Conservation (phyloP, 805 yeast genomes). For the Metschnikowia anglica region DNA sequence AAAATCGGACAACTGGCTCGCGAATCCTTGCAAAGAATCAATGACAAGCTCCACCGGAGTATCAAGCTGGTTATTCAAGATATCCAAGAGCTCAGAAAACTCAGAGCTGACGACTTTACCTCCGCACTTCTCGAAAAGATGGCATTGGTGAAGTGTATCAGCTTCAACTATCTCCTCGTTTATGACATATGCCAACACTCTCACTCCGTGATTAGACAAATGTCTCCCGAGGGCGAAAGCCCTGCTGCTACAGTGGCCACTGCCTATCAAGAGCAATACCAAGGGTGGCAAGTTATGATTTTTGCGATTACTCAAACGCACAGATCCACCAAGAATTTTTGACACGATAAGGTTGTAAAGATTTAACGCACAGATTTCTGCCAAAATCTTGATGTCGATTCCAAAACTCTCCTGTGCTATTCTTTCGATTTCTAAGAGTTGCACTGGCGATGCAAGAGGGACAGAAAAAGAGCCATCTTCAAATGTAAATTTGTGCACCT, state of each 20-base stretch:
- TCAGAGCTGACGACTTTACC: slow-evolving; percentile 56
- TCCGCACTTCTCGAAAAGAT: slow-evolving; percentile 58
- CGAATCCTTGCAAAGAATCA: slow-evolving; percentile 86
- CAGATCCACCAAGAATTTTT: slow-evolving; percentile 63
- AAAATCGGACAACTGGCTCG: slow-evolving; percentile 63
- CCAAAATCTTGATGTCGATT: slow-evolving; percentile 45
- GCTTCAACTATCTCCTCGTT: slow-evolving; percentile 40
- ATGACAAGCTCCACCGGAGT: slow-evolving; percentile 77
- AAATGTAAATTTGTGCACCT: slow-evolving; percentile 13
- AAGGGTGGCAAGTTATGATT: slow-evolving; percentile 82
- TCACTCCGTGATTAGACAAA: slow-evolving; percentile 67
- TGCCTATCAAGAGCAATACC: slow-evolving; percentile 69
- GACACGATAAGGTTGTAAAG: slow-evolving; percentile 57
- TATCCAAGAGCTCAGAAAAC: slow-evolving; percentile 35
- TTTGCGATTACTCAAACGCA: slow-evolving; percentile 53
- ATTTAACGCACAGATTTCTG: slow-evolving; percentile 71
- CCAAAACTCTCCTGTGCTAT: slow-evolving; percentile 50
- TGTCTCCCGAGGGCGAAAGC: slow-evolving; percentile 81
- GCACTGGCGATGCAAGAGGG: slow-evolving; percentile 74
- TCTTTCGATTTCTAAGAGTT: slow-evolving; percentile 73
- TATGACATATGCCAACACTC: slow-evolving; percentile 56
- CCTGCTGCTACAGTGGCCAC: slow-evolving; percentile 68
- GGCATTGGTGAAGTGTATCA: slow-evolving; percentile 50
- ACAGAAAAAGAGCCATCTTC: slow-evolving; percentile 27
- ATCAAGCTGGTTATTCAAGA: slow-evolving; percentile 47